Percentiles rank a stretch among this genome's conserved stretches.
These are phyloP conservation scores for Vanderwaltozyma tropicalis DNA, from an alignment of 805 yeast genomes.

Conservation along the genomic window DNA sequence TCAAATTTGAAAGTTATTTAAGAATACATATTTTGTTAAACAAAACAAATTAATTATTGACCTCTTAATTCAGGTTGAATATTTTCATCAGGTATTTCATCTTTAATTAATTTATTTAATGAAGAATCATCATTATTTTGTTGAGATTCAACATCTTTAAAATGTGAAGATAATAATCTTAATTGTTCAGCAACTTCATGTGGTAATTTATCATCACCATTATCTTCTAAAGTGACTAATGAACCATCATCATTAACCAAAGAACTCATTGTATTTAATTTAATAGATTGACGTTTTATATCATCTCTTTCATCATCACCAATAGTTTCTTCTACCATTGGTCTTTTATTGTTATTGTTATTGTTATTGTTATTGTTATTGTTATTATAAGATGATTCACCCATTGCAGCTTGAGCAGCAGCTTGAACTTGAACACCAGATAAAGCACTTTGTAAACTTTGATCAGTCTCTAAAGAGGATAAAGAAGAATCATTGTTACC, in stretches of 20 bases:
- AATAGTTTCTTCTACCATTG: slow-evolving; percentile 3
- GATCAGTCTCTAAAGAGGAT: not conserved
- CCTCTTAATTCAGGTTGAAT: slow-evolving; percentile 30
- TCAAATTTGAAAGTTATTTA: no score
- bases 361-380: not conserved
- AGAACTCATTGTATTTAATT: slow-evolving; percentile 3
- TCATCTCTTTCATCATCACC: slow-evolving; percentile 9
- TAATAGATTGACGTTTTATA: slow-evolving; percentile 5
- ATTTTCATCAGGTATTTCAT: slow-evolving; percentile 25
- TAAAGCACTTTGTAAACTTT: slow-evolving; percentile 2
- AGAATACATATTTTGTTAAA: not conserved
- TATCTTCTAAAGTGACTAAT: slow-evolving; percentile 18
- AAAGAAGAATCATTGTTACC: not conserved
- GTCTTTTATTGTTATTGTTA: slow-evolving; percentile 1
- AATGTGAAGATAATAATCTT: slow-evolving; percentile 26
- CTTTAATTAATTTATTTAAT: slow-evolving; percentile 8
- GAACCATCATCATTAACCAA: slow-evolving; percentile 15
- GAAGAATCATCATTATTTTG: slow-evolving; percentile 10
- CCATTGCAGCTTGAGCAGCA: slow-evolving; percentile 23
- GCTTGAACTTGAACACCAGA: slow-evolving; percentile 12
- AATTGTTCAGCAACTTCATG: slow-evolving; percentile 29
- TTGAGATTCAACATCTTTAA: slow-evolving; percentile 24
- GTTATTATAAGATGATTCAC: slow-evolving; percentile 14
- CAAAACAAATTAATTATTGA: slow-evolving; percentile 7
- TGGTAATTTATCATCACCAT: slow-evolving; percentile 26